Conservation (phyloP, 208 protist genomes). For the Novymonas esmeraldas region DNA sequence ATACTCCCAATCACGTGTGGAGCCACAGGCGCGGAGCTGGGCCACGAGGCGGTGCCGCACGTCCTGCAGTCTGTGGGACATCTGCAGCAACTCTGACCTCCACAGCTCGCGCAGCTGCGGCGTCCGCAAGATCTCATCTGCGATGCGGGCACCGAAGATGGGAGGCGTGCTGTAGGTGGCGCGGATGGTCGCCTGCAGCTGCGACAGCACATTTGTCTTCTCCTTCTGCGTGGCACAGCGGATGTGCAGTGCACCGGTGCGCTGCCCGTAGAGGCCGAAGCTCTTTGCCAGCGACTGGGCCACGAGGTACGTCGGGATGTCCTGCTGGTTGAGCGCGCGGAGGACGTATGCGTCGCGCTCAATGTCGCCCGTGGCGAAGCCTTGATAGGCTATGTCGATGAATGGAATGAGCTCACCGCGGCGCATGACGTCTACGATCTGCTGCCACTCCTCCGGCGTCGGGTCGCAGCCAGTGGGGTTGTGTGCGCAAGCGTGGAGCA, state of each 20-base stretch:
- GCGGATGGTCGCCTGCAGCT: conserved; percentile 93
- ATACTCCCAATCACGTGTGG: conserved; percentile 88
- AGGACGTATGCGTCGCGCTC: conserved; percentile 89
- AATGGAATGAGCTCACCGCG: conserved; percentile 90
- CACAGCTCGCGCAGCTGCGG: conserved; percentile 72
- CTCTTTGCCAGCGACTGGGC: conserved; percentile 97
- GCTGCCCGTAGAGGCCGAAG: conserved; percentile 97
- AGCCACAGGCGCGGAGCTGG: conserved; percentile 64
- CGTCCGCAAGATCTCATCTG: conserved; percentile 86
- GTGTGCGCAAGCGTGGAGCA: conserved; percentile 98
- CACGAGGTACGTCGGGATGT: conserved; percentile 82
- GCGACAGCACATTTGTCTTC: conserved; percentile 81
- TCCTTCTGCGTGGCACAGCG: conserved; percentile 55
- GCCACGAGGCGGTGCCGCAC: conserved; percentile 70
- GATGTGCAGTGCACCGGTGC: conserved; percentile 92
- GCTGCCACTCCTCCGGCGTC: conserved; percentile 91
- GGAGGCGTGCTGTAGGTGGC: conserved; percentile 97
- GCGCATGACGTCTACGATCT: conserved; percentile 81
- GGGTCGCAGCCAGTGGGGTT: conserved; percentile 98
- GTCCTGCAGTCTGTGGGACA: conserved; percentile 75
- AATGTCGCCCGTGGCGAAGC: conserved; percentile 95
- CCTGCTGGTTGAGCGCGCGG: conserved; percentile 46
- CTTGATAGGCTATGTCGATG: conserved; percentile 96
- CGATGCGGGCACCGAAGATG: conserved; percentile 94
- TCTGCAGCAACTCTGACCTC: conserved; percentile 86